Evolutionary conservation across 331 rosid genomes (phyloP).

Genomic region (Telfairia occidentalis): DNA sequence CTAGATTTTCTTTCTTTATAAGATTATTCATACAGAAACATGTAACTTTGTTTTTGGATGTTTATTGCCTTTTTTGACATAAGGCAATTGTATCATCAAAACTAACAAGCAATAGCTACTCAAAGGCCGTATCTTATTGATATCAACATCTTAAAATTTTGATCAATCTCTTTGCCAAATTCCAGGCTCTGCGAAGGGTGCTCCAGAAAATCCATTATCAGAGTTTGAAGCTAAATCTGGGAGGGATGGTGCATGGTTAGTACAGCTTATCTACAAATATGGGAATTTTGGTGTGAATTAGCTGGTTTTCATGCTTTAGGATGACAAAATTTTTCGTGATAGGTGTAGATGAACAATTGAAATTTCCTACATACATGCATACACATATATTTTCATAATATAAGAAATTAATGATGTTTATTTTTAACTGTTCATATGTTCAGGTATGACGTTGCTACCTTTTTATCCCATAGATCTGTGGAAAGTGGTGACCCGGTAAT

Average conservation of each 20-base stretch:
- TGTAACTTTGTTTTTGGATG: neutral
- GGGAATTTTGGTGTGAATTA: slow-evolving; percentile 15
- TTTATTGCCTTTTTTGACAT: neutral
- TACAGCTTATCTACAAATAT: slow-evolving; percentile 26
- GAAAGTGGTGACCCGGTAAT: slow-evolving; percentile 86
- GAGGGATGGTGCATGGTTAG: slow-evolving; percentile 98
- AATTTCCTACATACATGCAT: neutral
- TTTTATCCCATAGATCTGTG: slow-evolving; percentile 72
- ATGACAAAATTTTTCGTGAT: neutral
- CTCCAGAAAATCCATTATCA: slow-evolving; percentile 52
- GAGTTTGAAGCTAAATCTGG: slow-evolving; percentile 98
- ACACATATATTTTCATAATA: neutral
- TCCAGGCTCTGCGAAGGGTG: slow-evolving; percentile 42
- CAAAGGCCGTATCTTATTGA: slow-evolving; percentile 3
- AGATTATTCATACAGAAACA: neutral
- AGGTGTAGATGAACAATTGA: neutral
- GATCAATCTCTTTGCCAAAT: slow-evolving; percentile 26
- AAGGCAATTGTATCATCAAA: neutral
- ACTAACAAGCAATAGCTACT: neutral
- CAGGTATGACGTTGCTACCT: slow-evolving; percentile 85
- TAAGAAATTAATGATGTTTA: neutral
- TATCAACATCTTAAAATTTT: slow-evolving; percentile 1
- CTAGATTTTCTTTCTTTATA: neutral
- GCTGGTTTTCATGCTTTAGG: neutral
- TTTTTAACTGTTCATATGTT: slow-evolving; percentile 16